Evolutionary conservation across 2,329 filamentous ascomycete species (phyloP).

Genomic region (Sporothrix sp.): DNA sequence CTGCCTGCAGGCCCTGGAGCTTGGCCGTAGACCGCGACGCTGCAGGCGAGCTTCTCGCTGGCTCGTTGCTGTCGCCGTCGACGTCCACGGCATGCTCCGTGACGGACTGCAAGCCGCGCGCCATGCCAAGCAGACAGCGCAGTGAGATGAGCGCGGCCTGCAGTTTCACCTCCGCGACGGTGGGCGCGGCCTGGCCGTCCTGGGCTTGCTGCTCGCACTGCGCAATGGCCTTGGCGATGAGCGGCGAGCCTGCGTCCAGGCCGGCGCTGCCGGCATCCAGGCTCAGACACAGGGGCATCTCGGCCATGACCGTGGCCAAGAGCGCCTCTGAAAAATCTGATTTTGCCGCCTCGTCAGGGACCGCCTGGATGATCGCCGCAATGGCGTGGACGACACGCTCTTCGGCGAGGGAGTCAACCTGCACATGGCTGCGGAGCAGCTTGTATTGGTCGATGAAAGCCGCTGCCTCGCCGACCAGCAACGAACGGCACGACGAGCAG

Average conservation of each 20-base stretch:
- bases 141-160: constrained; percentile 48
- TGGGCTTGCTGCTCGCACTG: constrained; percentile 15
- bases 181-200: constrained; percentile 15
- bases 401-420: constrained; percentile 58
- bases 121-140: constrained; percentile 59
- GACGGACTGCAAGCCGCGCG: constrained; percentile 60
- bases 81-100: constrained; percentile 59
- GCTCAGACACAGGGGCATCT: constrained; percentile 40
- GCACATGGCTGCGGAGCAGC: constrained; percentile 47
- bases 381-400: constrained; percentile 67
- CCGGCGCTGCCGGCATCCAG: constrained; percentile 24
- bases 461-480: constrained; percentile 55
- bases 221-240: constrained; percentile 19
- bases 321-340: constrained; percentile 46
- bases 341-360: constrained; percentile 47
- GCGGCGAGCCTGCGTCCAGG: constrained; percentile 9
- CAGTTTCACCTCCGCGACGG: constrained; percentile 34
- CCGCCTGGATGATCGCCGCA: constrained; percentile 64
- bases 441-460: constrained; percentile 65
- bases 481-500: constrained; percentile 63
- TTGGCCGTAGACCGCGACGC: constrained; percentile 14
- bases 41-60: background rate
- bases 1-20: constrained; percentile 32
- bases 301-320: constrained; percentile 50
- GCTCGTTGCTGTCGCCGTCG: constrained; percentile 7